These are phyloP conservation scores for Tephrocybe sp. DNA, from an alignment of 768 basidiomycete species.

Conservation along the genomic window DNA sequence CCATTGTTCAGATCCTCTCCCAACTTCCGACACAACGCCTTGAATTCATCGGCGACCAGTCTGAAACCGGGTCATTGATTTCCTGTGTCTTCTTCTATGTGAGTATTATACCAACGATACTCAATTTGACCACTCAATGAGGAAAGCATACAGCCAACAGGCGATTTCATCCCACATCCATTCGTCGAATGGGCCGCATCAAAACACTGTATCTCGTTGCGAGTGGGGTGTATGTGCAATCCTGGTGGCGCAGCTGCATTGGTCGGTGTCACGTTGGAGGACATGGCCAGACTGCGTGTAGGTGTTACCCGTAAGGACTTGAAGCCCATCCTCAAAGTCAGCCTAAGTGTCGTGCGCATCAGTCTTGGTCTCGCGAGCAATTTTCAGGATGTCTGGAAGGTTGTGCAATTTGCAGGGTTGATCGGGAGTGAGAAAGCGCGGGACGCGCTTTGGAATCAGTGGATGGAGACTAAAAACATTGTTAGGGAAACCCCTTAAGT, in stretches of 20 bases:
- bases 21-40: constrained; percentile 53
- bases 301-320: constrained; percentile 65
- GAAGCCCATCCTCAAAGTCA: constrained; percentile 58
- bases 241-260: constrained; percentile 79
- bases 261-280: constrained; percentile 60
- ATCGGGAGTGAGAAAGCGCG: constrained; percentile 42
- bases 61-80: constrained; percentile 64
- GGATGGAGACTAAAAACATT: constrained; percentile 23
- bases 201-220: constrained; percentile 66
- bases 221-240: constrained; percentile 89
- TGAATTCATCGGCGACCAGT: constrained; percentile 60
- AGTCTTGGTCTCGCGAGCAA: constrained; percentile 80
- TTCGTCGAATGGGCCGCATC: constrained; percentile 75
- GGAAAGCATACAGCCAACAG: constrained; percentile 48
- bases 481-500: constrained; percentile 23
- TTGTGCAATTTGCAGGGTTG: constrained; percentile 47
- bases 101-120: no score
- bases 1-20: constrained; percentile 72
- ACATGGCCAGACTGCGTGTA: constrained; percentile 60
- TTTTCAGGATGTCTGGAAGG: constrained; percentile 71
- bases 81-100: constrained; percentile 66
- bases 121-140: no score
- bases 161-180: constrained; percentile 67
- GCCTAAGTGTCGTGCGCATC: constrained; percentile 74
- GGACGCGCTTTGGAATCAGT: constrained; percentile 39